Evolutionary conservation across 345 rosid genomes (phyloP).

Genomic region (Noccaea bulbosa): DNA sequence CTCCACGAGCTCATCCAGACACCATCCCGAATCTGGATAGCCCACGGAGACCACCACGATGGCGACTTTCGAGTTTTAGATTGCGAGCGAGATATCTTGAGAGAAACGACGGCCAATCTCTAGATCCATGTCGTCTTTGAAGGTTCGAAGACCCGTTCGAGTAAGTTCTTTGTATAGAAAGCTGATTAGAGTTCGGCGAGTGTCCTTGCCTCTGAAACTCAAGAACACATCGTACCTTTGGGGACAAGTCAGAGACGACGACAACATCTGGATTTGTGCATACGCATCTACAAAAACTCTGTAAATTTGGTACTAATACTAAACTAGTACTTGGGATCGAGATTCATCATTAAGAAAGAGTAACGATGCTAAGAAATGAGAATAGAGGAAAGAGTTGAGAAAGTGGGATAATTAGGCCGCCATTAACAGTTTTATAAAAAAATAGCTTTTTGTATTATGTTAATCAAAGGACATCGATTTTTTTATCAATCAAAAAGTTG

Average conservation of each 20-base stretch:
- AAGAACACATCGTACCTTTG: conserved; percentile 5
- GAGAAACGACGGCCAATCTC: conserved; percentile 16
- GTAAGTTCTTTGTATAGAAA: conserved; percentile 13
- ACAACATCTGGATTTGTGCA: neutral
- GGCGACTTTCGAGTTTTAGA: conserved; percentile 25
- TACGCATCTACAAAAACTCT: no score
- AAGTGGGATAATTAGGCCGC: no score
- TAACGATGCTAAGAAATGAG: no score
- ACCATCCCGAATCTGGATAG: conserved; percentile 32
- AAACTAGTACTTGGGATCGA: no score
- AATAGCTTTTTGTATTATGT: no score
- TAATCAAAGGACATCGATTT: no score
- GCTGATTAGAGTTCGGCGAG: conserved; percentile 13
- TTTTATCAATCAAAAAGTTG: no score
- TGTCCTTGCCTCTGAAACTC: conserved; percentile 27
- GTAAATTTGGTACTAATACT: no score
- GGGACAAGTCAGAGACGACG: conserved; percentile 2
- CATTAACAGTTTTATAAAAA: no score
- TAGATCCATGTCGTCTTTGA: conserved; percentile 21
- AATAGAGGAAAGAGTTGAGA: no score
- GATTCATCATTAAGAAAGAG: no score
- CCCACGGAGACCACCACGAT: conserved; percentile 22
- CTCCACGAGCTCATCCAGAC: conserved; percentile 33
- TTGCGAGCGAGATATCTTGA: conserved; percentile 16
- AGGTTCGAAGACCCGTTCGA: conserved; percentile 8